These are phyloP conservation scores for Fusarium multiceps DNA, from an alignment of 2,329 filamentous ascomycete genomes.

Conservation along the genomic window DNA sequence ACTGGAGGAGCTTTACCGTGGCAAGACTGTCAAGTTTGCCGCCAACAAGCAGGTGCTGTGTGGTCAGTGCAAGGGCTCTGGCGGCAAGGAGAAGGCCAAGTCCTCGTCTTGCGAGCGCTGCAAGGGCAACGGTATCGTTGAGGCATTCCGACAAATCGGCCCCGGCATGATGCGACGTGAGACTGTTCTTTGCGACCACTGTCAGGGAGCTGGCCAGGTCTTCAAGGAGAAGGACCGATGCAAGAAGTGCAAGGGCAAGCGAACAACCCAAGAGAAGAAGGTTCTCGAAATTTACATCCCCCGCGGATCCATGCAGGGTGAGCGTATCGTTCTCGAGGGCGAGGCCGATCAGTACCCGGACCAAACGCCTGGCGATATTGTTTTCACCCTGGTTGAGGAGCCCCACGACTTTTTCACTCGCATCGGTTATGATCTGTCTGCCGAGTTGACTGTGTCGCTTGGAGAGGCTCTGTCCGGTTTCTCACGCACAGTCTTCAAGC, in stretches of 20 bases:
- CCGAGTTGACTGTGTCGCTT: slow-evolving; percentile 82
- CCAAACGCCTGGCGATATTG: slow-evolving; percentile 89
- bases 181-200: slow-evolving; percentile 82
- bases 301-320: slow-evolving; percentile 84
- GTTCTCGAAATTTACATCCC: slow-evolving; percentile 97
- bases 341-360: slow-evolving; percentile 94
- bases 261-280: slow-evolving; percentile 89
- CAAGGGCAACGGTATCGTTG: slow-evolving; percentile 80
- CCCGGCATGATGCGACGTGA: slow-evolving; percentile 87
- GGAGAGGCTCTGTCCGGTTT: slow-evolving; percentile 89
- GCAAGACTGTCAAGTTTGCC: slow-evolving; percentile 96
- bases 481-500: slow-evolving; percentile 87
- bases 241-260: slow-evolving; percentile 97
- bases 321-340: slow-evolving; percentile 89
- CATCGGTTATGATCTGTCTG: slow-evolving; percentile 84
- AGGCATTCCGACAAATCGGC: slow-evolving; percentile 84
- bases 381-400: slow-evolving; percentile 87
- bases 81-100: slow-evolving; percentile 93
- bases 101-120: slow-evolving; percentile 85
- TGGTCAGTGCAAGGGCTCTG: slow-evolving; percentile 84
- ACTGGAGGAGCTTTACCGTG: slow-evolving; percentile 96
- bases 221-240: slow-evolving; percentile 98
- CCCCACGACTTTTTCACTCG: slow-evolving; percentile 85
- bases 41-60: slow-evolving; percentile 96
- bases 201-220: slow-evolving; percentile 84